These are phyloP conservation scores for Parastagonospora avenae DNA, from an alignment of 2,329 filamentous ascomycete species.

Conservation along the genomic window DNA sequence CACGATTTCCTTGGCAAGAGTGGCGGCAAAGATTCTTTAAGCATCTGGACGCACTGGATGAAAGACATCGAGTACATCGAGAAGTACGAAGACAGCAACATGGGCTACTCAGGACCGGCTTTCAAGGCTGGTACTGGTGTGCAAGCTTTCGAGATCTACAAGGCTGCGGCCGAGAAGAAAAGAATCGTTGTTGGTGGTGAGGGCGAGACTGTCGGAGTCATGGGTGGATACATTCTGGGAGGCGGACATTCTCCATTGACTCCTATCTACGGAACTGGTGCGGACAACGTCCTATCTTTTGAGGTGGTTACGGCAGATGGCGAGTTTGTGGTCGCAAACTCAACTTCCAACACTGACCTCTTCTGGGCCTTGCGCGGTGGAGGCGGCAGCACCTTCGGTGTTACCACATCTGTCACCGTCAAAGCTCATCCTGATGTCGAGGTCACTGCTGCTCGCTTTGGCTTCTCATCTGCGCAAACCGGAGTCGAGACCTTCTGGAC, in stretches of 20 bases:
- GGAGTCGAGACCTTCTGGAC: conserved; percentile 46
- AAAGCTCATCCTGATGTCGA: conserved; percentile 41
- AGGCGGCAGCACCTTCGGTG: conserved; percentile 9
- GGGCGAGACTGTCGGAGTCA: conserved; percentile 58
- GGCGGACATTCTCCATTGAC: conserved; percentile 62
- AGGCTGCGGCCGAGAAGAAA: conserved; percentile 53
- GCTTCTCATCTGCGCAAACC: conserved; percentile 37
- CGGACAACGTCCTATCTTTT: conserved; percentile 43
- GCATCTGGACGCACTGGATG: conserved; percentile 46
- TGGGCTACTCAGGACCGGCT: conserved; percentile 53
- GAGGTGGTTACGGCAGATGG: conserved; percentile 42
- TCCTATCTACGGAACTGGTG: conserved; percentile 48
- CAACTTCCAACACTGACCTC: conserved; percentile 26
- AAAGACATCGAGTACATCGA: conserved; percentile 43
- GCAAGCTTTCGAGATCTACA: conserved; percentile 59
- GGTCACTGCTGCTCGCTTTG: conserved; percentile 38
- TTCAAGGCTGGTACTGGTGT: conserved; percentile 63
- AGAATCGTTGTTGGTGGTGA: conserved; percentile 60
- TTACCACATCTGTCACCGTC: conserved; percentile 32
- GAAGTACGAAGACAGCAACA: conserved; percentile 35
- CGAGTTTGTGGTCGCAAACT: conserved; percentile 24
- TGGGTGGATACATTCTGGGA: conserved; percentile 51
- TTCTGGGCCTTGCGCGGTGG: conserved; percentile 38
- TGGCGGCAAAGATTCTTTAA: conserved; percentile 40
- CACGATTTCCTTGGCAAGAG: conserved; percentile 46